A percentile compares a stretch with the other conserved stretches of the same genome.
phyloP scores from a whole-genome alignment of 495 filamentous ascomycete genomes.

The Aspergillus sparsus region DNA sequence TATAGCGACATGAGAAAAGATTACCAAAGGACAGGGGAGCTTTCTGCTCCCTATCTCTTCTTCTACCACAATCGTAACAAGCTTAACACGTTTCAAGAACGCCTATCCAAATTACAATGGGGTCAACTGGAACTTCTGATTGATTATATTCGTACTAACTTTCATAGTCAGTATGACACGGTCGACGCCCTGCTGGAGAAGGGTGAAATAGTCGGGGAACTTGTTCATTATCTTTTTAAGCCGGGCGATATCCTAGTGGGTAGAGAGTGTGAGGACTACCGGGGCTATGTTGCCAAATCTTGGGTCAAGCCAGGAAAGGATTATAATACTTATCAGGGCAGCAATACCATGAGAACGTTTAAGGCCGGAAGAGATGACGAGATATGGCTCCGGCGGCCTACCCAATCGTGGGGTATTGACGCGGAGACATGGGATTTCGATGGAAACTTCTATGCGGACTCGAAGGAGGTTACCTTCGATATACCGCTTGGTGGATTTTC shows the following conservation, averaged over 20 bases:
- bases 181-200: background rate
- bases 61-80: background rate
- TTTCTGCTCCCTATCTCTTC: background rate
- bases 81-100: background rate
- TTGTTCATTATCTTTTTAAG: background rate
- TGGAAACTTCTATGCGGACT: background rate
- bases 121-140: background rate
- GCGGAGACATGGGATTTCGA: background rate
- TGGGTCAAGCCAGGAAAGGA: background rate
- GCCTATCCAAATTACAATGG: background rate
- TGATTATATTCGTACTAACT: background rate
- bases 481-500: too few relatives aligned
- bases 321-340: too few relatives aligned
- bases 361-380: background rate
- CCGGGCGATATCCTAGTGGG: background rate
- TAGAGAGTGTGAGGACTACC: background rate
- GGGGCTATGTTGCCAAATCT: background rate
- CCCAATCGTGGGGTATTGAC: background rate
- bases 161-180: background rate
- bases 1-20: background rate
- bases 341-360: too few relatives aligned
- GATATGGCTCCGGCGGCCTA: background rate
- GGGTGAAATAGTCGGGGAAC: background rate
- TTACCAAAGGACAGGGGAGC: background rate
- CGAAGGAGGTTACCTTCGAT: too few relatives aligned